Conservation (phyloP, 306 rosid genomes). For the Cucurbita moschata region DNA sequence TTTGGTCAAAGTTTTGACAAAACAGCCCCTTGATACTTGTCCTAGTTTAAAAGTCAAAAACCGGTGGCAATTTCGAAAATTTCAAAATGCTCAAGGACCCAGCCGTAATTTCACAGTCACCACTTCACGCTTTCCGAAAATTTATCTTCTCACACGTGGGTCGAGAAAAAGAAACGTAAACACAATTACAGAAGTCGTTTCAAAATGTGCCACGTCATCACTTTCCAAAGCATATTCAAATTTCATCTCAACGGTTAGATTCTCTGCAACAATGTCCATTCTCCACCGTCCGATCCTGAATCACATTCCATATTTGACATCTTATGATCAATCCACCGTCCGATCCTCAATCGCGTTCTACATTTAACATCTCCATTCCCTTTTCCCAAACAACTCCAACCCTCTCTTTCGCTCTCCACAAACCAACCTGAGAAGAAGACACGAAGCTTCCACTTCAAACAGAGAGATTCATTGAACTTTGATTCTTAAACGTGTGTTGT, state of each 20-base stretch:
- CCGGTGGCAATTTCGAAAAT: neutral
- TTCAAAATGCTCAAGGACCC: neutral
- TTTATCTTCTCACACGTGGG: neutral
- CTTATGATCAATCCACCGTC: neutral
- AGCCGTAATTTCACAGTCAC: neutral
- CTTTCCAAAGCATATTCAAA: neutral
- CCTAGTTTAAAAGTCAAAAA: neutral
- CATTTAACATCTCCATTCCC: neutral
- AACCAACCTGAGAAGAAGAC: constrained; percentile 1
- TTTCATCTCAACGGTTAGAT: constrained; percentile 10
- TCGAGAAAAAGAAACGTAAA: neutral
- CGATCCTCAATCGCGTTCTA: neutral
- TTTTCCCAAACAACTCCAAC: neutral
- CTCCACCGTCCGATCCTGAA: neutral
- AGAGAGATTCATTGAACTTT: constrained; percentile 19
- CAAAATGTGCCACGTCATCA: neutral
- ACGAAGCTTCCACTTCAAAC: neutral
- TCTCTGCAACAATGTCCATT: neutral
- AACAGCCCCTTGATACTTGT: neutral
- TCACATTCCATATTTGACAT: neutral
- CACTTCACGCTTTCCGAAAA: neutral
- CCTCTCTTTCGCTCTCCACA: neutral
- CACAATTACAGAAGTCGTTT: neutral
- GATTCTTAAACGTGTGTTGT: constrained; percentile 29
- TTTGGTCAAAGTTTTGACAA: too few relatives aligned